These are phyloP conservation scores for Ceratonia siliqua DNA, from an alignment of 306 rosid species.

Conservation along the genomic window DNA sequence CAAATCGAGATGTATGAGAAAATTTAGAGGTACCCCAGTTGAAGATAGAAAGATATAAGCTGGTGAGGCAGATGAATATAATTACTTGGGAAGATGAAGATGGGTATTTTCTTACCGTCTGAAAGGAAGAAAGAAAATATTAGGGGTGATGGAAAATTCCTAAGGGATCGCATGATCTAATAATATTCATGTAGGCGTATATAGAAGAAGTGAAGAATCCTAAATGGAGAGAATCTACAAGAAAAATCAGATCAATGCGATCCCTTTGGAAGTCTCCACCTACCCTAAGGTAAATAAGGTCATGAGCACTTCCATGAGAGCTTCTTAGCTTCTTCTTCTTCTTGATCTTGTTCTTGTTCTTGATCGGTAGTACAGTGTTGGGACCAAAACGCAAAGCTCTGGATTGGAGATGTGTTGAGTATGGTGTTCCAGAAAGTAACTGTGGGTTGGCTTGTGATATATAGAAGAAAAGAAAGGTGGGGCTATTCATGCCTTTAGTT, in stretches of 20 bases:
- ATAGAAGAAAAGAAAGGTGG: constrained; percentile 37
- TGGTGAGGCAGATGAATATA: too few species aligned
- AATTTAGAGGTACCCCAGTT: neutral
- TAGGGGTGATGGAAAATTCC: constrained; percentile 64
- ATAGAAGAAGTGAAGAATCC: too few species aligned
- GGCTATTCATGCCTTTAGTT: constrained; percentile 14
- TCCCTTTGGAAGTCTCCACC: constrained; percentile 92
- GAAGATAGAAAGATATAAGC: neutral
- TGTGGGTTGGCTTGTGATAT: constrained; percentile 37
- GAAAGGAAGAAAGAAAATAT: neutral
- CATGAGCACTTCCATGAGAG: too few species aligned
- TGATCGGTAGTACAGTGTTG: too few species aligned
- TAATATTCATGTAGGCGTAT: neutral
- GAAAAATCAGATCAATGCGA: constrained; percentile 75
- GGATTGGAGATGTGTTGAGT: neutral
- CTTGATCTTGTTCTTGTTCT: too few species aligned
- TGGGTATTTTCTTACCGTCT: neutral
- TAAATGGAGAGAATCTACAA: neutral
- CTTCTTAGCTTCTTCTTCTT: too few species aligned
- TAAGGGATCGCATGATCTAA: constrained; percentile 81
- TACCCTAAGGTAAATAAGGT: constrained; percentile 52
- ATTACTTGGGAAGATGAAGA: too few species aligned
- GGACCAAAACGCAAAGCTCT: neutral
- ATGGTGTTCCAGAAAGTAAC: constrained; percentile 32
- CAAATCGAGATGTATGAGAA: neutral